Conservation (phyloP, 2,329 filamentous ascomycete species). For the Fusarium sp. region DNA sequence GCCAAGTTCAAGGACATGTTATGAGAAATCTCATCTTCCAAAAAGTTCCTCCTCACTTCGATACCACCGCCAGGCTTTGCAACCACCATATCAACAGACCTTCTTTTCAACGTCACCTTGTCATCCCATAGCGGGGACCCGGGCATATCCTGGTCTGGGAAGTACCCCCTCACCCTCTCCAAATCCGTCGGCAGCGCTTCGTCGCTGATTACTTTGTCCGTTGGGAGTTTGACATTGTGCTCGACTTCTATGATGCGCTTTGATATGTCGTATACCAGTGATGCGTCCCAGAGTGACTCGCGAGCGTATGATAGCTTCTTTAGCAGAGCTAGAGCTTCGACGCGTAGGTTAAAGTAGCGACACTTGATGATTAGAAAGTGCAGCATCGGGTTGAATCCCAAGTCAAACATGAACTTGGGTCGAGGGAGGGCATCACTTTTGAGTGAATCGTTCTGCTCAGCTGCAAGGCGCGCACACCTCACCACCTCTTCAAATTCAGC, state of each 20-base stretch:
- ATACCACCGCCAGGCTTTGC: neutral
- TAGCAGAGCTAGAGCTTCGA: constrained; percentile 48
- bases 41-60: neutral
- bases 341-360: constrained; percentile 48
- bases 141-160: neutral
- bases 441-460: neutral
- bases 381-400: constrained; percentile 51
- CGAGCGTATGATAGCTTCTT: constrained; percentile 41
- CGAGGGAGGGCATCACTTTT: neutral
- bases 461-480: constrained; percentile 35
- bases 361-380: constrained; percentile 52
- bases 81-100: neutral
- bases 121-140: neutral
- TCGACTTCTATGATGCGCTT: constrained; percentile 51
- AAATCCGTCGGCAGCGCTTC: constrained; percentile 24
- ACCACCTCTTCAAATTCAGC: constrained; percentile 46
- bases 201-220: constrained; percentile 20
- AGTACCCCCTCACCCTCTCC: constrained; percentile 33
- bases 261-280: constrained; percentile 45
- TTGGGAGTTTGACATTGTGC: constrained; percentile 45
- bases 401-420: constrained; percentile 52
- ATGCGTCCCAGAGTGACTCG: constrained; percentile 51
- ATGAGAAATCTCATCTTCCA: neutral
- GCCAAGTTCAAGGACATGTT: neutral
- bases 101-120: neutral